phyloP scores from a whole-genome alignment of 2,329 filamentous ascomycete genomes.

The Penicillium oxalicum region DNA sequence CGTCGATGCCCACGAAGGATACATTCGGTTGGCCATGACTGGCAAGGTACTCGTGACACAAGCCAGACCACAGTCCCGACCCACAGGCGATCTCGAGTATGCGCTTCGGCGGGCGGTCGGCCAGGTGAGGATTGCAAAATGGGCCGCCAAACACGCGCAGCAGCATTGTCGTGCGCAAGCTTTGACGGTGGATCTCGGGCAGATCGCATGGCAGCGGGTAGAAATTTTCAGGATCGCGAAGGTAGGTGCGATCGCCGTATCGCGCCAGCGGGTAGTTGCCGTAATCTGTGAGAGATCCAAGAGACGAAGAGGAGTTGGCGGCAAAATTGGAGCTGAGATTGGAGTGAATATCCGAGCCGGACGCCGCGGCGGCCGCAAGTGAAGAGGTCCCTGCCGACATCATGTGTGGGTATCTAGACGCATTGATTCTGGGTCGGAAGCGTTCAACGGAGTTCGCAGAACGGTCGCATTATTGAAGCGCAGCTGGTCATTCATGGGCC shows the following conservation, averaged over 20 bases:
- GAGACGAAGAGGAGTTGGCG: constrained; percentile 32
- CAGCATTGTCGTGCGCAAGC: constrained; percentile 71
- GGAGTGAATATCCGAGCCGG: constrained; percentile 31
- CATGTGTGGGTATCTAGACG: constrained; percentile 25
- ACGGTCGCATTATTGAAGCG: constrained; percentile 26
- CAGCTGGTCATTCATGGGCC: constrained; percentile 16
- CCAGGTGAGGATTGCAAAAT: constrained; percentile 64
- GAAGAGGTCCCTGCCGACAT: constrained; percentile 26
- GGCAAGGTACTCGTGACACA: constrained; percentile 75
- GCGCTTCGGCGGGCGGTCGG: constrained; percentile 62
- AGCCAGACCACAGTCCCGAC: constrained; percentile 80
- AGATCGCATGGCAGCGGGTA: constrained; percentile 90
- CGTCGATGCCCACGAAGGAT: constrained; percentile 75
- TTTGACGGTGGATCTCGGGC: constrained; percentile 80
- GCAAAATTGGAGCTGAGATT: constrained; percentile 30
- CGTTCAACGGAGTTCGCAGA: constrained; percentile 14
- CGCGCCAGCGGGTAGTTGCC: constrained; percentile 56
- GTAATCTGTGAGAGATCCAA: constrained; percentile 35
- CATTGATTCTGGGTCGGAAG: constrained; percentile 15
- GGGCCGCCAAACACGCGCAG: constrained; percentile 76
- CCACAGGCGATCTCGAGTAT: constrained; percentile 86
- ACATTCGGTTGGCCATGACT: constrained; percentile 63
- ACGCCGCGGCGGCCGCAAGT: constrained; percentile 23
- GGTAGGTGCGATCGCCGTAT: constrained; percentile 75
- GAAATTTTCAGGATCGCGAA: constrained; percentile 63